Conservation (phyloP, 2,329 filamentous ascomycete genomes). For the Lachnellula hyalina region DNA sequence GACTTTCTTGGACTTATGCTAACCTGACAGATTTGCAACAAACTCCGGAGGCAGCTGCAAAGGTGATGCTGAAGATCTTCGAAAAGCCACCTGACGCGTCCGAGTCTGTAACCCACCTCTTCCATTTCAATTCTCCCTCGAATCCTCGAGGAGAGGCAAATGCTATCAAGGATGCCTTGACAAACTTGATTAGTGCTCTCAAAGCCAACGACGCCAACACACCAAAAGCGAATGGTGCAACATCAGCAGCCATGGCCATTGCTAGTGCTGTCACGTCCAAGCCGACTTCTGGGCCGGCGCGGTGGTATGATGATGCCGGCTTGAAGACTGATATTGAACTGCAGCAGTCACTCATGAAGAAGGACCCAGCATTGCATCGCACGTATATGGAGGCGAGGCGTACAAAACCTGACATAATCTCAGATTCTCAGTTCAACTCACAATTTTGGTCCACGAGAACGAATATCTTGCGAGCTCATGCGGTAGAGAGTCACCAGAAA, state of each 20-base stretch:
- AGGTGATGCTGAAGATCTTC: slow-evolving; percentile 92
- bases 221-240: slow-evolving; percentile 28
- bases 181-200: slow-evolving; percentile 60
- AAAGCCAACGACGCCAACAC: slow-evolving; percentile 39
- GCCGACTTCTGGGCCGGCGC: slow-evolving; percentile 41
- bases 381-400: slow-evolving; percentile 82
- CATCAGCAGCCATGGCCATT: slow-evolving; percentile 70
- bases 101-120: slow-evolving; percentile 69
- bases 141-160: slow-evolving; percentile 81
- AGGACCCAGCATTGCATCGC: slow-evolving; percentile 67
- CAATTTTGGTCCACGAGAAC: slow-evolving; percentile 94
- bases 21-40: slow-evolving; percentile 74
- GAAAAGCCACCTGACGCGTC: slow-evolving; percentile 56
- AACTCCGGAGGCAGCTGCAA: slow-evolving; percentile 79
- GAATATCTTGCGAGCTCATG: slow-evolving; percentile 81
- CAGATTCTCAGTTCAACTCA: slow-evolving; percentile 72
- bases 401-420: slow-evolving; percentile 80
- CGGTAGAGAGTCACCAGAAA: slow-evolving; percentile 80
- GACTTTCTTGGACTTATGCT: slow-evolving; percentile 3
- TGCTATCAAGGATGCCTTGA: slow-evolving; percentile 75
- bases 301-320: slow-evolving; percentile 75
- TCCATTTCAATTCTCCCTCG: slow-evolving; percentile 76
- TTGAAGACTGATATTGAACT: slow-evolving; percentile 74
- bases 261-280: slow-evolving; percentile 61
- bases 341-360: slow-evolving; percentile 82